Percentiles rank a stretch among this genome's conserved stretches.
phyloP scores from a whole-genome alignment of 192 early-diverging fungal species.

The Podochytrium sp. region DNA sequence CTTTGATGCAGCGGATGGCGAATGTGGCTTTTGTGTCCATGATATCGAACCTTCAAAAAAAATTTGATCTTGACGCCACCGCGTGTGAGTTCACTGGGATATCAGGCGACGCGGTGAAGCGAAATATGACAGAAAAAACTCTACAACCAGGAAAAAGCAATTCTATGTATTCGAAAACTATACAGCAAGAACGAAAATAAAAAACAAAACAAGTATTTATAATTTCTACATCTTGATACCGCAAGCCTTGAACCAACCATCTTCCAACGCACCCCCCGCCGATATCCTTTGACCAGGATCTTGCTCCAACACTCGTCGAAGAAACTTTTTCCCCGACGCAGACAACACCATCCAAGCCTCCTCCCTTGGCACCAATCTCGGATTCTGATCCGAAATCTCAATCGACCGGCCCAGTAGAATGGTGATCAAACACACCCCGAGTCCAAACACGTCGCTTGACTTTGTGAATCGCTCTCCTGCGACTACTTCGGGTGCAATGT shows the following conservation, averaged over 20 bases:
- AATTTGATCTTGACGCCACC: too few relatives aligned
- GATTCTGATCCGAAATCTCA: neutral
- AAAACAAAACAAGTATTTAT: too few relatives aligned
- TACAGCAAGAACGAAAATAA: too few relatives aligned
- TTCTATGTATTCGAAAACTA: too few relatives aligned
- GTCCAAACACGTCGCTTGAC: conserved; percentile 18
- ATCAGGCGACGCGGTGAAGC: too few relatives aligned
- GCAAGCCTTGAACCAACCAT: conserved; percentile 5
- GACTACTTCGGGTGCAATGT: conserved; percentile 27
- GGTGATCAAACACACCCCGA: conserved; percentile 3
- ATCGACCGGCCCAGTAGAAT: conserved; percentile 16
- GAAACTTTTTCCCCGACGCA: neutral
- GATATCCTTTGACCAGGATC: conserved; percentile 4
- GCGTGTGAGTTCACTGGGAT: too few relatives aligned
- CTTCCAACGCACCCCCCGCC: neutral
- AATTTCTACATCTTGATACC: neutral
- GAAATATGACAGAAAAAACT: too few relatives aligned
- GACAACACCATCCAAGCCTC: neutral
- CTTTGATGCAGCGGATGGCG: too few relatives aligned
- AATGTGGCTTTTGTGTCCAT: too few relatives aligned
- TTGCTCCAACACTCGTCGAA: neutral
- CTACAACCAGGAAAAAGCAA: too few relatives aligned
- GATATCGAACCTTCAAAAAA: too few relatives aligned
- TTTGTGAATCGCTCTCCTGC: conserved; percentile 5
- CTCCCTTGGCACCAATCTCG: neutral